These are phyloP conservation scores for Balansia obtecta DNA, from an alignment of 2,329 filamentous ascomycete genomes.

Conservation along the genomic window DNA sequence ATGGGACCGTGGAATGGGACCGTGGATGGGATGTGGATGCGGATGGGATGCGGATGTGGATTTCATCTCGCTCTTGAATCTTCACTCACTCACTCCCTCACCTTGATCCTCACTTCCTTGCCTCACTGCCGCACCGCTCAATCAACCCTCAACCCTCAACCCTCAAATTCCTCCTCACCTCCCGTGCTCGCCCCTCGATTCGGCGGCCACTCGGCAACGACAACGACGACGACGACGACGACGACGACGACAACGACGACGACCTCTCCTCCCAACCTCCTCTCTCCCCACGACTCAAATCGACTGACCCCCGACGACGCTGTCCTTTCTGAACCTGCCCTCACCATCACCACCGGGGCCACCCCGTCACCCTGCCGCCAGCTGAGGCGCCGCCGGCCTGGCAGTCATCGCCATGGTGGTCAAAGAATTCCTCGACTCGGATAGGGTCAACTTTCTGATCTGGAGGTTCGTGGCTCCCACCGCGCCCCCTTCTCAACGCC, in stretches of 20 bases:
- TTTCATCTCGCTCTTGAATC: slow-evolving; percentile 16
- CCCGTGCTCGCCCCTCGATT: neutral
- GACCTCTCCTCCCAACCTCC: too few species aligned
- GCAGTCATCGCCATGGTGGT: slow-evolving; percentile 28
- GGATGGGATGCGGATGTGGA: slow-evolving; percentile 7
- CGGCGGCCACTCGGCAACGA: neutral
- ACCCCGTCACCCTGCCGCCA: slow-evolving; percentile 20
- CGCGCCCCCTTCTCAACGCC: slow-evolving; percentile 12
- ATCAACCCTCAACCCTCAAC: too few species aligned
- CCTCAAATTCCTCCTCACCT: too few species aligned
- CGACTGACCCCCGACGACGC: too few species aligned
- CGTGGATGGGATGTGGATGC: slow-evolving; percentile 30
- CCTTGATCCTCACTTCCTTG: slow-evolving; percentile 8
- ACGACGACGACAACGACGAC: too few species aligned
- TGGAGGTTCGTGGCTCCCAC: slow-evolving; percentile 46
- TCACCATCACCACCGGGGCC: slow-evolving; percentile 6
- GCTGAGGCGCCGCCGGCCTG: slow-evolving; percentile 18
- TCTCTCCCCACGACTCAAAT: too few species aligned
- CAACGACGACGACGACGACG: neutral
- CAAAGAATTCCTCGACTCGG: slow-evolving; percentile 52
- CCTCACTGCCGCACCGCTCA: slow-evolving; percentile 2
- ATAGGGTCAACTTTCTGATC: slow-evolving; percentile 58
- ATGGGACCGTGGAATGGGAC: too few species aligned
- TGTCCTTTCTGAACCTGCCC: neutral
- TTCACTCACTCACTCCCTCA: slow-evolving; percentile 12